These are phyloP conservation scores for Penicillium sp. DNA, from an alignment of 2,329 filamentous ascomycete species.

Conservation along the genomic window DNA sequence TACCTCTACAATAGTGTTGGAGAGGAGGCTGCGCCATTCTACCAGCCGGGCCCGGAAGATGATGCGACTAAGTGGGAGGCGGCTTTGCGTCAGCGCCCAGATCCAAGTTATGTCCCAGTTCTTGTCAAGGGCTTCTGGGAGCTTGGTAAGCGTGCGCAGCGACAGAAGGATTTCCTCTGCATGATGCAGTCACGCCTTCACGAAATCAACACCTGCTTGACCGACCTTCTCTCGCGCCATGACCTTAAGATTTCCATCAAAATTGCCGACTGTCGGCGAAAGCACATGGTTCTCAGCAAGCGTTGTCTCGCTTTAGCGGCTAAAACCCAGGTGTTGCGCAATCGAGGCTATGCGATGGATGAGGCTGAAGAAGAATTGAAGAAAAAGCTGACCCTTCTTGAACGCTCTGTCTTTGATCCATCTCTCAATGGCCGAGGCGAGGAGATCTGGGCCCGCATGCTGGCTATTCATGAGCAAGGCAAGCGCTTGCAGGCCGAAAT, in stretches of 20 bases:
- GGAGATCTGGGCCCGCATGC: constrained; percentile 68
- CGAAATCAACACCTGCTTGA: constrained; percentile 65
- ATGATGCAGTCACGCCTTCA: constrained; percentile 60
- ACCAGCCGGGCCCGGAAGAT: constrained; percentile 57
- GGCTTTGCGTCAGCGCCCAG: constrained; percentile 60
- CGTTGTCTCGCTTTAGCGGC: constrained; percentile 62
- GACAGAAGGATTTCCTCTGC: constrained; percentile 58
- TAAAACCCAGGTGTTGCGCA: constrained; percentile 64
- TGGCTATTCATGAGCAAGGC: constrained; percentile 60
- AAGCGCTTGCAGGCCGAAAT: constrained; percentile 61
- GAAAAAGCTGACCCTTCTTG: constrained; percentile 60
- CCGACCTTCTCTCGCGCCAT: constrained; percentile 59
- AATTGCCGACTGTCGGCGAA: constrained; percentile 59
- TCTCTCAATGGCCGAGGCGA: constrained; percentile 61
- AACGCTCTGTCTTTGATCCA: constrained; percentile 61
- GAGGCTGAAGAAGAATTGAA: constrained; percentile 63
- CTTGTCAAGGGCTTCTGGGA: constrained; percentile 61
- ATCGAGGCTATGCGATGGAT: constrained; percentile 66
- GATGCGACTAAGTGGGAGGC: constrained; percentile 66
- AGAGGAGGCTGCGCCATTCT: constrained; percentile 61
- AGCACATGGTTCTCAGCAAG: constrained; percentile 61
- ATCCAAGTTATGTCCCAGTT: constrained; percentile 59
- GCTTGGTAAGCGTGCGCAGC: constrained; percentile 58
- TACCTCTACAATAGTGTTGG: constrained; percentile 66
- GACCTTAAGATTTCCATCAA: constrained; percentile 60